phyloP scores from a whole-genome alignment of 176 grass and related monocot species.

The Phragmites australis region DNA sequence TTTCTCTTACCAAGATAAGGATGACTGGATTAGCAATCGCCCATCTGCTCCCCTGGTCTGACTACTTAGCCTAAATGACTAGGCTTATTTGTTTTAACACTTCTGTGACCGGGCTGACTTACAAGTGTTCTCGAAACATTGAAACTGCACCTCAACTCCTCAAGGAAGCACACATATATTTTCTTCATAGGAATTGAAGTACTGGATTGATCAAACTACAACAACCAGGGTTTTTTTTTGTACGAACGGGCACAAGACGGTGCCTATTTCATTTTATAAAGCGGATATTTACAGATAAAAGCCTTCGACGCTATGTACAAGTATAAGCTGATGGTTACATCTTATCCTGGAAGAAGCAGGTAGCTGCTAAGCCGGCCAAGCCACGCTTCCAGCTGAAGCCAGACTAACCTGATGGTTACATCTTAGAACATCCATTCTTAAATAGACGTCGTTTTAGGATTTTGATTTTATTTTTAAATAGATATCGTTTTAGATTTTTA shows the following conservation, averaged over 20 bases:
- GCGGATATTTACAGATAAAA: too few species aligned
- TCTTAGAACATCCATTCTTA: too few species aligned
- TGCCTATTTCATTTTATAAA: too few species aligned
- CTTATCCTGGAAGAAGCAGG: too few species aligned
- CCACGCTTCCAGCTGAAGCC: constrained; percentile 14
- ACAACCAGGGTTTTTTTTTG: constrained; percentile 13
- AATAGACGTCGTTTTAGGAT: too few species aligned
- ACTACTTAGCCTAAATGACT: background rate
- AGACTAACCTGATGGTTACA: constrained; percentile 28
- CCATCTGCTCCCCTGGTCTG: background rate
- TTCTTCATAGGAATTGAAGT: background rate
- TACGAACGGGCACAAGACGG: too few species aligned
- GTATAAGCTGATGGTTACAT: background rate
- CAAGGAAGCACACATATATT: background rate
- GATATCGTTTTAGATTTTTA: too few species aligned
- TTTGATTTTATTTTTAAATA: too few species aligned
- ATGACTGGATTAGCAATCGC: background rate
- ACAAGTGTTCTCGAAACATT: background rate
- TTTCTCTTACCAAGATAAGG: constrained; percentile 5
- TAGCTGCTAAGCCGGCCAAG: constrained; percentile 36
- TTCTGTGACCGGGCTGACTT: background rate
- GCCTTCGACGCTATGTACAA: too few species aligned
- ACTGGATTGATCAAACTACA: background rate
- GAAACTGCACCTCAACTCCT: background rate
- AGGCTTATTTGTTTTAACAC: background rate